Evolutionary conservation across 108 stramenopile species (phyloP), one percentile per base, ranked within the genome.

Genomic region (Nitzschia sp.): DNA sequence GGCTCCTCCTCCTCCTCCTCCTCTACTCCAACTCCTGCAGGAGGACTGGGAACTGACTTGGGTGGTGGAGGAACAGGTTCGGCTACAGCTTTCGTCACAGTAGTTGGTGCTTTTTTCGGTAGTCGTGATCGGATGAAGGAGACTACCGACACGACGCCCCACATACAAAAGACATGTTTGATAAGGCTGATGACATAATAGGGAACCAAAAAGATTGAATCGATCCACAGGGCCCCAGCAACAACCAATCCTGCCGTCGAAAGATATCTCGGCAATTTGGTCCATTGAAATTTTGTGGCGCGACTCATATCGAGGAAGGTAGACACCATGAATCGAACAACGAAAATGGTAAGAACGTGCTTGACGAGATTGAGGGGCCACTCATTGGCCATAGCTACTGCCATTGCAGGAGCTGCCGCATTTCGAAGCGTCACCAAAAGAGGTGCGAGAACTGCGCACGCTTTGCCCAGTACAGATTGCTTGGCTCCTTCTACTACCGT

Each of bases 361-460:
- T 50, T 50, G 48, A 50, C 19, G 48, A 50, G 48, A n/a, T 50
- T 50, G 21, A 50, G 8, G 4, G 8, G 48, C 48, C 48, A 50
- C 19, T 50, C 48, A 22, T 50, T 50, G 17, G 48, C 13, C 48
- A 50, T 19, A 4, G 48, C 48, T n/a, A 50, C 8, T 4, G 9
- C 48, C 5, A 50, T 5, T 4, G 21, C 13, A n/a, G 48, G 48
- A 21, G 21, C 48, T 4, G 19, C 19, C 19, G 48, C 48, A 16
- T 50, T n/a, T 50, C 48, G 9, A 21, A 50, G 21, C 13, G 48
- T 4, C 19, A 50, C 16, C 9, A 50, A 50, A 21, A 50, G 19
- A n/a, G 19, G 19, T 6, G 13, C 6, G 13, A 41, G 11, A 11
- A 13, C 38, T 11, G 38, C 6, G 11, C 38, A 41, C 6, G 13